A percentile compares a stretch with the other conserved stretches of the same genome.
These are phyloP conservation scores for Phaeosphaeriaceae sp. DNA, from an alignment of 2,329 filamentous ascomycete genomes.

Conservation along the genomic window DNA sequence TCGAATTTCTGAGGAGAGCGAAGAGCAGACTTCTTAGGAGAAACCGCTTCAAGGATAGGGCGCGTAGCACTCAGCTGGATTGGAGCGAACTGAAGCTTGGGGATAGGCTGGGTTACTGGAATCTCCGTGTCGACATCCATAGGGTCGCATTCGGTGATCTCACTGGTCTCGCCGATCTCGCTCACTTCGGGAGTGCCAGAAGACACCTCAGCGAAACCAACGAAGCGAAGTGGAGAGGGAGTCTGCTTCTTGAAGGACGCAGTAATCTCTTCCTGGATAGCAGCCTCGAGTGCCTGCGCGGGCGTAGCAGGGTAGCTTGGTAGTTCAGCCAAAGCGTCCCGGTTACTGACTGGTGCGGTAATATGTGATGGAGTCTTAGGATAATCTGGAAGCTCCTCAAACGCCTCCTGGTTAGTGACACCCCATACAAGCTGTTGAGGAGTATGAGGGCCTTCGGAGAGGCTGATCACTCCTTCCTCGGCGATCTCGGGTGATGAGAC, in stretches of 20 bases:
- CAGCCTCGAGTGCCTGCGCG: constrained; percentile 30
- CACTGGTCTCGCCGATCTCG: constrained; percentile 20
- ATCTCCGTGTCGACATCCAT: constrained; percentile 20
- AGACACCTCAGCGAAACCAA: constrained; percentile 15
- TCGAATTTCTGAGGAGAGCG: constrained; percentile 45
- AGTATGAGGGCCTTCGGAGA: constrained; percentile 7
- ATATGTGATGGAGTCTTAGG: constrained; percentile 33
- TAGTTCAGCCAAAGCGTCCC: constrained; percentile 29
- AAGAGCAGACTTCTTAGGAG: constrained; percentile 42
- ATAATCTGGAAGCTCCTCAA: constrained; percentile 30
- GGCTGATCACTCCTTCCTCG: constrained; percentile 1
- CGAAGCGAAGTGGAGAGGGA: constrained; percentile 25
- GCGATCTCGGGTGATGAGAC: constrained; percentile 5
- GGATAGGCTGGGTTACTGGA: constrained; percentile 12
- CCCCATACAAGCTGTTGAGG: constrained; percentile 15
- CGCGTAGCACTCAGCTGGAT: constrained; percentile 18
- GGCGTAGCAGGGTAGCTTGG: constrained; percentile 32
- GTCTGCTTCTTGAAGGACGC: constrained; percentile 36
- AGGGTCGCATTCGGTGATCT: constrained; percentile 17
- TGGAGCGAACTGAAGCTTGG: constrained; percentile 24
- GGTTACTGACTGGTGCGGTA: constrained; percentile 23
- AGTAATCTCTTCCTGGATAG: constrained; percentile 33
- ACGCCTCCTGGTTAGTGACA: constrained; percentile 23
- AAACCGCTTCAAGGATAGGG: constrained; percentile 21
- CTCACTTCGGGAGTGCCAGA: constrained; percentile 23